Conservation (phyloP, 2,329 filamentous ascomycete species). For the Chrysosporium keratinophilum region DNA sequence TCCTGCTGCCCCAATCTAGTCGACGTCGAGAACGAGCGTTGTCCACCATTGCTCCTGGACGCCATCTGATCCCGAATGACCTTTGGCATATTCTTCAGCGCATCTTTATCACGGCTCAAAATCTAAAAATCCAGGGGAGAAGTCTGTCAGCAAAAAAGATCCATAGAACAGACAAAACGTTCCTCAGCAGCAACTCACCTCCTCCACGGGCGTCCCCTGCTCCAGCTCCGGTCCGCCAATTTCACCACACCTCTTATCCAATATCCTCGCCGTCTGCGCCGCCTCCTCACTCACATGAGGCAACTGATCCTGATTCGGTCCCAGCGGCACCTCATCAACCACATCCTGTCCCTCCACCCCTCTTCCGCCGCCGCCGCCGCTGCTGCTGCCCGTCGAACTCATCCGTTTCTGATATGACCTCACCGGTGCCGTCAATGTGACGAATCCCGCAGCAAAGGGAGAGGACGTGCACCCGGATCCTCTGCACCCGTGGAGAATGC, state of each 20-base stretch:
- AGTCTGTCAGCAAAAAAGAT: slow-evolving; percentile 6
- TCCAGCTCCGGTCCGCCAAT: slow-evolving; percentile 49
- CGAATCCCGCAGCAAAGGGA: slow-evolving; percentile 27
- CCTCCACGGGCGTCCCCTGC: slow-evolving; percentile 56
- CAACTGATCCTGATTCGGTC: slow-evolving; percentile 44
- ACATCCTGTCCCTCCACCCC: slow-evolving; percentile 17
- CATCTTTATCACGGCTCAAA: slow-evolving; percentile 52
- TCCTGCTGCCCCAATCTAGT: slow-evolving; percentile 32
- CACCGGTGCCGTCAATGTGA: slow-evolving; percentile 12
- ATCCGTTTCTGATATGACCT: slow-evolving; percentile 22
- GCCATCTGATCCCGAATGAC: slow-evolving; percentile 48
- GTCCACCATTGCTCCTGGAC: slow-evolving; percentile 7
- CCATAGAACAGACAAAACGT: not conserved
- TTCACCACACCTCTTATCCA: slow-evolving; percentile 36
- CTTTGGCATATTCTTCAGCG: slow-evolving; percentile 53
- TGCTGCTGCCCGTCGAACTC: slow-evolving; percentile 28
- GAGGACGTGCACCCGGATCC: slow-evolving; percentile 2
- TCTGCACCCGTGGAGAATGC: slow-evolving; percentile 5
- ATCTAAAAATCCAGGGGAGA: slow-evolving; percentile 38
- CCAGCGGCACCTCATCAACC: slow-evolving; percentile 25
- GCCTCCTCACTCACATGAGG: slow-evolving; percentile 58
- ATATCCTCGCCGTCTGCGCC: slow-evolving; percentile 48
- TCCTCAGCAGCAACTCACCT: slow-evolving; percentile 39
- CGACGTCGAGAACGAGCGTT: slow-evolving; percentile 50
- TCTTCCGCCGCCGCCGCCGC: slow-evolving; percentile 20